These are phyloP conservation scores for Azolla pinnata DNA, from an alignment of 75 land plant genomes.

Conservation along the genomic window DNA sequence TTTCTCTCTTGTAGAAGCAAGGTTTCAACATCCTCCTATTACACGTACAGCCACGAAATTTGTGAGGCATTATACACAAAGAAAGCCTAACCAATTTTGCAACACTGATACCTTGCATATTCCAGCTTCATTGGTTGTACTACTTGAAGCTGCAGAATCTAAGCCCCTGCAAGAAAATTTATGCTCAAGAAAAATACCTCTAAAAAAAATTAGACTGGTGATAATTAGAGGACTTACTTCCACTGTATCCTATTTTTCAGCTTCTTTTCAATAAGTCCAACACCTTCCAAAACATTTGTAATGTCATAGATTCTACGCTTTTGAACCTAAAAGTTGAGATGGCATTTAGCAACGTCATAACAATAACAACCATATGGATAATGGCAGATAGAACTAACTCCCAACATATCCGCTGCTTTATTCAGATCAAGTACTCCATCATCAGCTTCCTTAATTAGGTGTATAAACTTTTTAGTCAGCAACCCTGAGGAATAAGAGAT, in stretches of 20 bases:
- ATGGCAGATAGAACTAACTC: slow-evolving; percentile 50
- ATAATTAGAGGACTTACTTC: slow-evolving; percentile 45
- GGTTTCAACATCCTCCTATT: slow-evolving; percentile 70
- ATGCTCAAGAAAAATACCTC: not conserved
- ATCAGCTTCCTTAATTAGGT: slow-evolving; percentile 77
- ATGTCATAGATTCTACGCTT: slow-evolving; percentile 95
- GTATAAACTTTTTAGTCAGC: slow-evolving; percentile 87
- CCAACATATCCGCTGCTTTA: slow-evolving; percentile 83
- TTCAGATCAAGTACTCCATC: slow-evolving; percentile 94
- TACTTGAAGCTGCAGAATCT: slow-evolving; percentile 51
- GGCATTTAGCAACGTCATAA: not conserved
- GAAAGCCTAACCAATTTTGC: too few relatives aligned
- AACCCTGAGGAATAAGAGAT: slow-evolving; percentile 37
- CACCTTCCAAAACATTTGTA: slow-evolving; percentile 93
- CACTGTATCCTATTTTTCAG: slow-evolving; percentile 85
- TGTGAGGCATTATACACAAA: too few relatives aligned
- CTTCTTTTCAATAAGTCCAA: slow-evolving; percentile 89
- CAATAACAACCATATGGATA: too few relatives aligned
- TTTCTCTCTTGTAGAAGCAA: slow-evolving; percentile 44
- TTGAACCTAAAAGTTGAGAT: slow-evolving; percentile 49
- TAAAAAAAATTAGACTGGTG: slow-evolving; percentile 4
- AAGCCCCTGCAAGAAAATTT: slow-evolving; percentile 41
- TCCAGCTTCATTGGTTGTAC: slow-evolving; percentile 39
- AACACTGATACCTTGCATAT: slow-evolving; percentile 67
- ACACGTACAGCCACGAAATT: too few relatives aligned